Conservation (phyloP, 1,284 basidiomycete species). For the Sporisorium graminicola region DNA sequence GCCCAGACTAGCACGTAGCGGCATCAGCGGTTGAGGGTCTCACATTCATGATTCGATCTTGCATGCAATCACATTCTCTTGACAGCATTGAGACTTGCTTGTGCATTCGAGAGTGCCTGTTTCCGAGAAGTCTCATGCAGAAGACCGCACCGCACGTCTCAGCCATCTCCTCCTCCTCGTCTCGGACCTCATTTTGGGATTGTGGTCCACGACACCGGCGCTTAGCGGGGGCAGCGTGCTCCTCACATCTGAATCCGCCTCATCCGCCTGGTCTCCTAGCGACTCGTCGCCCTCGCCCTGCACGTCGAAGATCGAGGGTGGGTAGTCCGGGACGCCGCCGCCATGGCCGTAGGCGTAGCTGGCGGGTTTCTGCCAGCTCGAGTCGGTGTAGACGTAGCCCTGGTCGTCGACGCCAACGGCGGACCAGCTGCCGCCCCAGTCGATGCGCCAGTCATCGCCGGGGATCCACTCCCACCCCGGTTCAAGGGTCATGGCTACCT, state of each 20-base stretch:
- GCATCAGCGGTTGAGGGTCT: background rate
- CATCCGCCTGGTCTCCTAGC: conserved; percentile 15
- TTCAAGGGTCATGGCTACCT: conserved; percentile 61
- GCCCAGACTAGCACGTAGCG: conserved; percentile 45
- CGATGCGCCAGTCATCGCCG: conserved; percentile 68
- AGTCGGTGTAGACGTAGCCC: conserved; percentile 67
- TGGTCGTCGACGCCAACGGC: conserved; percentile 63
- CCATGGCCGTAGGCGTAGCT: conserved; percentile 64
- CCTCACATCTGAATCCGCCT: conserved; percentile 21
- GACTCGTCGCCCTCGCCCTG: conserved; percentile 17
- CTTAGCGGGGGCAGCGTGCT: conserved; percentile 38
- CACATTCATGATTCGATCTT: background rate
- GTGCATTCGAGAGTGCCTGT: too few species aligned
- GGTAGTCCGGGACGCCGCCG: conserved; percentile 43
- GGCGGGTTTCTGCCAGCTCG: conserved; percentile 64
- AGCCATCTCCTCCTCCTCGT: conserved; percentile 55
- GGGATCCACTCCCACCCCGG: conserved; percentile 66
- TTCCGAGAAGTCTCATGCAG: conserved; percentile 15
- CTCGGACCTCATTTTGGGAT: conserved; percentile 37
- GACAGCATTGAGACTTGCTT: background rate
- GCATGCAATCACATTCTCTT: background rate
- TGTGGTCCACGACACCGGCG: conserved; percentile 46
- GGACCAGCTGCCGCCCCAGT: conserved; percentile 67
- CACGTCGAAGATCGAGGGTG: conserved; percentile 43
- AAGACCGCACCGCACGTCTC: conserved; percentile 38